Conservation (phyloP, 805 yeast species). For the Tetrapisispora namnaoensis region DNA sequence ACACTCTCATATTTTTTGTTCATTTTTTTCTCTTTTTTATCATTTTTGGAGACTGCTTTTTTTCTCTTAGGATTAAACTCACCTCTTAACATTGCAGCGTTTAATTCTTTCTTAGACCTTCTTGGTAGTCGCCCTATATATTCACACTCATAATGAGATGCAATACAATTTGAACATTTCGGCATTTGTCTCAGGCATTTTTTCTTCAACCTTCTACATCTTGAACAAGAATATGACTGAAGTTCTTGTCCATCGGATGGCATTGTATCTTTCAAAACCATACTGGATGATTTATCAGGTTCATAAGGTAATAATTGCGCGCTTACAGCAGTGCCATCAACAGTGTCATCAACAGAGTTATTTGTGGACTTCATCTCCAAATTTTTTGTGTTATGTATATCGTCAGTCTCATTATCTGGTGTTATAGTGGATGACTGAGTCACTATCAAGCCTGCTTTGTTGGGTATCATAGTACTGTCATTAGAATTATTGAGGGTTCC, state of each 20-base stretch:
- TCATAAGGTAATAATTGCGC: background rate
- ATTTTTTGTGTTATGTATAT: too few relatives aligned
- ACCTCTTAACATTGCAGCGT: slow-evolving; percentile 19
- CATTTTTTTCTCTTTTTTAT: background rate
- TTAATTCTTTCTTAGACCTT: slow-evolving; percentile 28
- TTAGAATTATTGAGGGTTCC: background rate
- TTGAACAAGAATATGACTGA: background rate
- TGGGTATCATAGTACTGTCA: background rate
- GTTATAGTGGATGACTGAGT: background rate
- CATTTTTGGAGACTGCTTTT: slow-evolving; percentile 1
- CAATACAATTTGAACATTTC: slow-evolving; percentile 35
- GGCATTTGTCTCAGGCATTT: slow-evolving; percentile 40
- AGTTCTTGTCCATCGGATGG: background rate
- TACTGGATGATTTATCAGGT: too few relatives aligned
- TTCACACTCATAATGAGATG: slow-evolving; percentile 30
- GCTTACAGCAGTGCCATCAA: too few relatives aligned
- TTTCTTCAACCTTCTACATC: slow-evolving; percentile 40
- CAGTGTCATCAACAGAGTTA: background rate
- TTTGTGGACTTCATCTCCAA: background rate
- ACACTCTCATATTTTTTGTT: background rate
- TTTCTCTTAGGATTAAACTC: slow-evolving; percentile 13
- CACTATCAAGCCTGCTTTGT: background rate
- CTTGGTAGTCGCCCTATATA: slow-evolving; percentile 38
- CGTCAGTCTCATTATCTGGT: background rate
- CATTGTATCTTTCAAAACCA: background rate